Conservation (phyloP, 495 filamentous ascomycete genomes). For the Talaromyces wortmannii region DNA sequence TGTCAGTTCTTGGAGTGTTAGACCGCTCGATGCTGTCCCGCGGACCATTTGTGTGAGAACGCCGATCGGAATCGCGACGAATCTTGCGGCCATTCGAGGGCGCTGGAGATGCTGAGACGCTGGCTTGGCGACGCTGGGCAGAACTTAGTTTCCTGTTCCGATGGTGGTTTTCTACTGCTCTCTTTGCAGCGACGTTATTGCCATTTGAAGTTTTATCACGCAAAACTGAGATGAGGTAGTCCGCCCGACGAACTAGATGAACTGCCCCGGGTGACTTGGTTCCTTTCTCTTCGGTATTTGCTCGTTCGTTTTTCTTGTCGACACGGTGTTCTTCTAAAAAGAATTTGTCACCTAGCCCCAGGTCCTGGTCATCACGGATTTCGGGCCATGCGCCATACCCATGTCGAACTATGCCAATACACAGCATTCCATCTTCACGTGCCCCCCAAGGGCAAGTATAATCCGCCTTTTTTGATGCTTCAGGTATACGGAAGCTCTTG, state of each 20-base stretch:
- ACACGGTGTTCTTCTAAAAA: conserved; percentile 98
- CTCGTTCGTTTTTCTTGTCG: conserved; percentile 88
- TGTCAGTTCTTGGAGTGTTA: conserved; percentile 22
- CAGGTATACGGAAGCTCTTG: conserved; percentile 75
- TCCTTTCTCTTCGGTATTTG: conserved; percentile 60
- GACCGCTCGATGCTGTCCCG: conserved; percentile 42
- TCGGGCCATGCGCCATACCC: conserved; percentile 91
- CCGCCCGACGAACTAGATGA: conserved; percentile 88
- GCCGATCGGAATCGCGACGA: conserved; percentile 45
- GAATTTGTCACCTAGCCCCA: conserved; percentile 84
- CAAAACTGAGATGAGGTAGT: conserved; percentile 88
- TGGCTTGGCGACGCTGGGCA: conserved; percentile 29
- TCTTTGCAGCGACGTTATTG: conserved; percentile 60
- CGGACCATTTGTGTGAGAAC: conserved; percentile 38
- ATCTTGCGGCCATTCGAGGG: conserved; percentile 39
- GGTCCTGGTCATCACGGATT: conserved; percentile 86
- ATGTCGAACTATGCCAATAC: conserved; percentile 84
- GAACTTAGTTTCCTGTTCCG: conserved; percentile 62
- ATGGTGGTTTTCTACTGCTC: conserved; percentile 82
- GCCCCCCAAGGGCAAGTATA: conserved; percentile 89
- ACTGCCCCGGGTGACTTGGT: conserved; percentile 93
- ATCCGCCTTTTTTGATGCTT: conserved; percentile 79
- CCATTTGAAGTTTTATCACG: conserved; percentile 67
- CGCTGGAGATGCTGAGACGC: conserved; percentile 48
- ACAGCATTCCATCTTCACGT: conserved; percentile 94